Conservation (phyloP, 208 protist species). For the Crithidia acanthocephali region DNA sequence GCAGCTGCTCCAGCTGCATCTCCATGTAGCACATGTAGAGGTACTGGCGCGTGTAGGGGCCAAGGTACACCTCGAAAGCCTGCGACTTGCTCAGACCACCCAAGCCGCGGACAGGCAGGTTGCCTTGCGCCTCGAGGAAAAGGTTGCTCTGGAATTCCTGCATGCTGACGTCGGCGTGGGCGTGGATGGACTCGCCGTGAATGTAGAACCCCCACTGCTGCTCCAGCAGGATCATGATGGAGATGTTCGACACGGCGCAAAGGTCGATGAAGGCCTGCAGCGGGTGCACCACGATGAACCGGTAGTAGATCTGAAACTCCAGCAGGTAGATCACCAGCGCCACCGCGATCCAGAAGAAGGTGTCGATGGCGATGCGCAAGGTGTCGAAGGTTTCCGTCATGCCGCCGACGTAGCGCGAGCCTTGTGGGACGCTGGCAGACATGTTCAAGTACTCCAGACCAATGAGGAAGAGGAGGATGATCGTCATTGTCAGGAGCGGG, state of each 20-base stretch:
- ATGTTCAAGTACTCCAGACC: slow-evolving; percentile 57
- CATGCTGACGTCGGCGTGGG: slow-evolving; percentile 88
- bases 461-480: slow-evolving; percentile 76
- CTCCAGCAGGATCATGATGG: slow-evolving; percentile 86
- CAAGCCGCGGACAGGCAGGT: slow-evolving; percentile 81
- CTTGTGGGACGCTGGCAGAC: slow-evolving; percentile 48
- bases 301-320: slow-evolving; percentile 85
- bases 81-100: slow-evolving; percentile 81
- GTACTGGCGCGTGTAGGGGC: slow-evolving; percentile 78
- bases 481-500: slow-evolving; percentile 71
- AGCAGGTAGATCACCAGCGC: slow-evolving; percentile 69
- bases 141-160: slow-evolving; percentile 89
- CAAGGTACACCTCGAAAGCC: slow-evolving; percentile 85
- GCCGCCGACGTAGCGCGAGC: slow-evolving; percentile 25
- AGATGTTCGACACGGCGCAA: slow-evolving; percentile 93
- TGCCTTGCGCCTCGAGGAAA: slow-evolving; percentile 76
- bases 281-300: slow-evolving; percentile 84
- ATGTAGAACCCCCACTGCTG: slow-evolving; percentile 90
- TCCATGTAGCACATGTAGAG: slow-evolving; percentile 78
- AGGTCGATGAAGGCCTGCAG: slow-evolving; percentile 90
- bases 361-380: slow-evolving; percentile 74
- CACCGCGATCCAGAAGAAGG: slow-evolving; percentile 79
- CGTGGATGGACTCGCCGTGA: slow-evolving; percentile 90
- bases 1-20: slow-evolving; percentile 59
- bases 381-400: slow-evolving; percentile 45